Conservation (phyloP, 2,329 filamentous ascomycete genomes). For the Fusarium sp. region DNA sequence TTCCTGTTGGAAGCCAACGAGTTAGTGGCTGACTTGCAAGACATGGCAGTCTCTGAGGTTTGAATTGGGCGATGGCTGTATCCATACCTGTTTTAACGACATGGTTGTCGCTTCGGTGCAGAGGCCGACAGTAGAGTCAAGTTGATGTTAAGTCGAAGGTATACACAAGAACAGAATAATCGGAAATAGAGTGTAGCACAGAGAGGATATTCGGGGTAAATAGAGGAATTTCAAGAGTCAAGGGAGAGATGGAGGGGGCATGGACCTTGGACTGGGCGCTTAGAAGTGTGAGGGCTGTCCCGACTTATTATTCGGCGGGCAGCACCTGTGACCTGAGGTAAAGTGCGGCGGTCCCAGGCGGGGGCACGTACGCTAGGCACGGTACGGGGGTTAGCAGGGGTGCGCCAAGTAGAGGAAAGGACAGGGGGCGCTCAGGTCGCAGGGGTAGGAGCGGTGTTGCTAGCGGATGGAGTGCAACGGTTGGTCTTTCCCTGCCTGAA, state of each 20-base stretch:
- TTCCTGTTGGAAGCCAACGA: slow-evolving; percentile 71
- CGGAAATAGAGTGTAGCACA: slow-evolving; percentile 19
- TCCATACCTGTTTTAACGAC: slow-evolving; percentile 71
- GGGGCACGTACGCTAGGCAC: slow-evolving; percentile 42
- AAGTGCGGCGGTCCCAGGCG: slow-evolving; percentile 24
- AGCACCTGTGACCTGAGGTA: slow-evolving; percentile 38
- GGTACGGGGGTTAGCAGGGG: slow-evolving; percentile 41
- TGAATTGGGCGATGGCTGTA: neutral
- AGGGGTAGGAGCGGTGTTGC: slow-evolving; percentile 38
- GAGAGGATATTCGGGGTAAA: slow-evolving; percentile 30
- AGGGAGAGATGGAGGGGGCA: slow-evolving; percentile 39
- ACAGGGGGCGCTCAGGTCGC: slow-evolving; percentile 15
- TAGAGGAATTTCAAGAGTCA: slow-evolving; percentile 34
- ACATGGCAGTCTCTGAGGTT: slow-evolving; percentile 3
- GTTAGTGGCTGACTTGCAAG: slow-evolving; percentile 33
- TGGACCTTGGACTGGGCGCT: slow-evolving; percentile 39
- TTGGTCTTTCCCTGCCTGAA: slow-evolving; percentile 33
- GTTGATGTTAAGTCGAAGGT: slow-evolving; percentile 7
- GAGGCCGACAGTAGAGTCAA: slow-evolving; percentile 36
- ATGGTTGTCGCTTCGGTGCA: slow-evolving; percentile 56
- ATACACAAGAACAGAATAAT: slow-evolving; percentile 8
- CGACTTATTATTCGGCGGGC: slow-evolving; percentile 48
- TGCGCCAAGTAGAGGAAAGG: slow-evolving; percentile 18
- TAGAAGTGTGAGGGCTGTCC: slow-evolving; percentile 45
- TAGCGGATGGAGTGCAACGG: slow-evolving; percentile 31